Percentiles rank a stretch among this genome's conserved stretches.
Evolutionary conservation across 441 rosid species (phyloP).

Genomic region (Manihot esculenta): DNA sequence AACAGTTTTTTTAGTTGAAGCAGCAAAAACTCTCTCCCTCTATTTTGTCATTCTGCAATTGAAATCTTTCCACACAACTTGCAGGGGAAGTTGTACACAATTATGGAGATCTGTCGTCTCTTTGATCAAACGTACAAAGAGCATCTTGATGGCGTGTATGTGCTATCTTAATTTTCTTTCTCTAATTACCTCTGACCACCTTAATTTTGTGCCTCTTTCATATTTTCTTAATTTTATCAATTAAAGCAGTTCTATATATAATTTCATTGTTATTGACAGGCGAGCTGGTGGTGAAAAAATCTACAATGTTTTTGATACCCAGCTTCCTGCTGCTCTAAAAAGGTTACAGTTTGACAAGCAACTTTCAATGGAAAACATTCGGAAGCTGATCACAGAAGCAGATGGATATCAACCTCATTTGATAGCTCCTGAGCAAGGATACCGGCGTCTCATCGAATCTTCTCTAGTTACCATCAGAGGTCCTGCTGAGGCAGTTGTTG

Average conservation of each 20-base stretch:
- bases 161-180: conserved; percentile 10
- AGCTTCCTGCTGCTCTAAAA: conserved; percentile 96
- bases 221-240: background rate
- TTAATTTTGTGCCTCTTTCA: conserved; percentile 6
- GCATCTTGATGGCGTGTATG: conserved; percentile 96
- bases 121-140: conserved; percentile 95
- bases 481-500: conserved; percentile 99
- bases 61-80: conserved; percentile 21
- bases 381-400: conserved; percentile 96
- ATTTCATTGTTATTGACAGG: conserved; percentile 43
- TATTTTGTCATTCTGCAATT: conserved; percentile 1
- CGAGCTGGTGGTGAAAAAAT: conserved; percentile 97
- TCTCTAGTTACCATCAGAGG: conserved; percentile 80
- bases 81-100: conserved; percentile 91
- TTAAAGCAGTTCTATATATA: background rate
- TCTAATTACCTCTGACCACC: background rate
- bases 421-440: conserved; percentile 99
- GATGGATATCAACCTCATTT: conserved; percentile 99
- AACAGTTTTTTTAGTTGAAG: background rate
- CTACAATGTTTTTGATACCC: conserved; percentile 92
- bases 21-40: background rate
- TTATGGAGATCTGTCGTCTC: conserved; percentile 95
- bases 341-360: conserved; percentile 97
- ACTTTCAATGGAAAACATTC: conserved; percentile 92
- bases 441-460: conserved; percentile 96